Base-by-base conservation (phyloP, 306 rosid species). In the Datisca glomerata region DNA sequence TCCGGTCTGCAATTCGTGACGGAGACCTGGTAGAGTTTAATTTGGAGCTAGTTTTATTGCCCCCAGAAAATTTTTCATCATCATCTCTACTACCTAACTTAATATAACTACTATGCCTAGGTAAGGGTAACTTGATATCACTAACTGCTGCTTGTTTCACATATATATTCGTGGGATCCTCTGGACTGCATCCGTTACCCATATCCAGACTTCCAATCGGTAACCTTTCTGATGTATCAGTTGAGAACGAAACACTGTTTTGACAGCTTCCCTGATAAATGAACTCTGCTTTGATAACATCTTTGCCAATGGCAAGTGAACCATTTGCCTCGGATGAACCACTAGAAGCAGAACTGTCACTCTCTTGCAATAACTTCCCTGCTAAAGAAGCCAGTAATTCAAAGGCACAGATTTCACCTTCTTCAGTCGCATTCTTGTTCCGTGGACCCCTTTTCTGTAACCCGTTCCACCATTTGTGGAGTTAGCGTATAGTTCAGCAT, bases 371-470 rank as follows among this genome's bases (percentile, higher is more conserved):
- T 47, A 87, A 72, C 75, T 83, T 68, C 38, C 94, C 94, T 20
- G 97, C 97, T 62, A 87, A 58, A 57, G 94, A 72, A 58, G 94
- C 94, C 67, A 87, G 50, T 34, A 87, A 53, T 60, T 87, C 97
- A 60, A 87, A 64, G 24, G 93, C 93, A 62, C 80, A 76, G 48
- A 55, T 63, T 49, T 57, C 64, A 50, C 67, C 71, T 25, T 79
- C 74, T 21, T 71, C 69, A 13, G 37, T 64, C n/a, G n/a, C n/a
- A 10, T 40, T 43, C 4, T 31, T 31, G n/a, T 8, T 31, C 36
- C 3, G 36, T 4, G 36, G 36, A 11, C 36, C 2, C 36, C 36
- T 8, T 31, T 31, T 31, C 36, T 31, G 36, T 14, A 31, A 31
- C n/a, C 36, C n/a, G n/a, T n/a, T n/a, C n/a, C n/a, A n/a, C n/a